phyloP scores from a whole-genome alignment of 2,329 filamentous ascomycete species.

The Pseudocercospora fijiensis region DNA sequence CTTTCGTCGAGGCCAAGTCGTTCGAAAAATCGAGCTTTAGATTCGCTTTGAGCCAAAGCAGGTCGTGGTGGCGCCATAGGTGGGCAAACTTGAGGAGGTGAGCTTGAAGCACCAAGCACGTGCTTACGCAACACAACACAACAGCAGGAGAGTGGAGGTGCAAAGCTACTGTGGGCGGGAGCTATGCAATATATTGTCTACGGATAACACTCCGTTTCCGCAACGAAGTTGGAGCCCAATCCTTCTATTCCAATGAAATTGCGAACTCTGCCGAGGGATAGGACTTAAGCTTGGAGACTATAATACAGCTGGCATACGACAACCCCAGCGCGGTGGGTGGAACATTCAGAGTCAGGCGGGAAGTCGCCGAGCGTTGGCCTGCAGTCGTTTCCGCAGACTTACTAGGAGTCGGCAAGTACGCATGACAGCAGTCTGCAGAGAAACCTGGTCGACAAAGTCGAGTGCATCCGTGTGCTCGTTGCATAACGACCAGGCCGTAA shows the following conservation, averaged over 20 bases:
- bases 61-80: slow-evolving; percentile 35
- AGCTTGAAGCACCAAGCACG: slow-evolving; percentile 2
- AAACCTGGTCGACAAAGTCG: slow-evolving; percentile 21
- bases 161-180: slow-evolving; percentile 4
- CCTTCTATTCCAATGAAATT: slow-evolving; percentile 23
- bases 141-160: neutral
- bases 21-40: slow-evolving; percentile 46
- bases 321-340: slow-evolving; percentile 24
- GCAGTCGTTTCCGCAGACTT: slow-evolving; percentile 24
- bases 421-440: slow-evolving; percentile 23
- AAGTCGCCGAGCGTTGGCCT: slow-evolving; percentile 25
- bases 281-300: slow-evolving; percentile 24
- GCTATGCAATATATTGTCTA: slow-evolving; percentile 8
- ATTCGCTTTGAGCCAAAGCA: slow-evolving; percentile 46
- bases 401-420: slow-evolving; percentile 23
- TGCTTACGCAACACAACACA: slow-evolving; percentile 7
- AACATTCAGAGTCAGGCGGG: slow-evolving; percentile 27
- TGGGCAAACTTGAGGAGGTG: slow-evolving; percentile 3
- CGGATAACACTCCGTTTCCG: slow-evolving; percentile 6
- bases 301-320: slow-evolving; percentile 22
- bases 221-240: slow-evolving; percentile 15
- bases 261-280: slow-evolving; percentile 20
- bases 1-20: slow-evolving; percentile 44
- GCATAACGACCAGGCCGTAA: slow-evolving; percentile 21
- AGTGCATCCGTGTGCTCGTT: slow-evolving; percentile 16